Evolutionary conservation across 805 yeast species (phyloP).

Genomic region (Tetrapisispora namnaoensis): DNA sequence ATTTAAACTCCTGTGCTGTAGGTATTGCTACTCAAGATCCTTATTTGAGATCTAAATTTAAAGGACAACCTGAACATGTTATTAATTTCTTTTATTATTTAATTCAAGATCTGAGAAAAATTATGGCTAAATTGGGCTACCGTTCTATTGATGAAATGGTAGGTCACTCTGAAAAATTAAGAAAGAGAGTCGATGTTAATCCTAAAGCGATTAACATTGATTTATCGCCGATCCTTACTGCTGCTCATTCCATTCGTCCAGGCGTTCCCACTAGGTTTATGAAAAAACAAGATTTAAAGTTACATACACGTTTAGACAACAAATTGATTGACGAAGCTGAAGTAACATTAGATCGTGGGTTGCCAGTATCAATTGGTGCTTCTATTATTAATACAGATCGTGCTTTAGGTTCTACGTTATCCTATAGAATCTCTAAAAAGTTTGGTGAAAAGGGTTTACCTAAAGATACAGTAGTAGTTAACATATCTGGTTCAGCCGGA

Average conservation of each 20-base stretch:
- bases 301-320: conserved; percentile 90
- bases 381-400: conserved; percentile 93
- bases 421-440: conserved; percentile 85
- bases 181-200: conserved; percentile 76
- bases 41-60: conserved; percentile 78
- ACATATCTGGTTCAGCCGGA: conserved; percentile 89
- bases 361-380: conserved; percentile 89
- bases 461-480: conserved; percentile 90
- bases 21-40: conserved; percentile 99
- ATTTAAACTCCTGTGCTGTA: conserved; percentile 89
- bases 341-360: conserved; percentile 88
- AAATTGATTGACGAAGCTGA: conserved; percentile 94
- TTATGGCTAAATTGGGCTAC: conserved; percentile 93
- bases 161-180: conserved; percentile 88
- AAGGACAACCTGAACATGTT: conserved; percentile 97
- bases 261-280: conserved; percentile 92
- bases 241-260: conserved; percentile 92
- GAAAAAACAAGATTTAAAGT: conserved; percentile 86
- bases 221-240: conserved; percentile 86
- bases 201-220: conserved; percentile 89
- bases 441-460: conserved; percentile 93
- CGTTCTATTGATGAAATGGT: conserved; percentile 96
- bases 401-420: conserved; percentile 88
- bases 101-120: conserved; percentile 81
- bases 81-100: conserved; percentile 94